Evolutionary conservation across 2,329 filamentous ascomycete genomes (phyloP).

Genomic region (Cephalotrichum gorgonifer): DNA sequence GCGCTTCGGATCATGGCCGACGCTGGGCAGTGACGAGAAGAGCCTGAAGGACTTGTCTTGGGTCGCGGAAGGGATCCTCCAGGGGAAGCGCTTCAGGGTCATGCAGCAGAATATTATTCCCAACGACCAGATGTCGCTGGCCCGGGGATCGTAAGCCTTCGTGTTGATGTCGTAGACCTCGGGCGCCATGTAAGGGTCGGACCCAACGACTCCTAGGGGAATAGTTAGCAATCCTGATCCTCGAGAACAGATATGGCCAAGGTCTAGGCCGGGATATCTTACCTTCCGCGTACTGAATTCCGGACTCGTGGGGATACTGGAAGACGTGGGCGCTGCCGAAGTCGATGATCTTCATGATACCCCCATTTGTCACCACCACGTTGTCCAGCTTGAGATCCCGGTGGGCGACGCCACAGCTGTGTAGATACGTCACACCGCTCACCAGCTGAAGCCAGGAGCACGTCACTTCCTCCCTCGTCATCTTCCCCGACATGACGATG

Average conservation of each 20-base stretch:
- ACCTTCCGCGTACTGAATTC: conserved; percentile 74
- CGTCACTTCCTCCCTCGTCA: conserved; percentile 81
- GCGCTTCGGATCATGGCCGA: conserved; percentile 52
- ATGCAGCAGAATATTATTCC: conserved; percentile 99
- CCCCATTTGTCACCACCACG: conserved; percentile 89
- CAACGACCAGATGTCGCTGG: conserved; percentile 94
- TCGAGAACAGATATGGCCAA: too few relatives aligned
- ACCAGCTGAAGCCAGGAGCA: conserved; percentile 92
- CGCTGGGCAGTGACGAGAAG: conserved; percentile 77
- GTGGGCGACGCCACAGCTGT: conserved; percentile 90
- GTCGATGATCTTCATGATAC: conserved; percentile 99
- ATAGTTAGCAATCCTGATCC: not conserved
- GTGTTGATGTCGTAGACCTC: conserved; percentile 76
- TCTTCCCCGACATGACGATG: conserved; percentile 97
- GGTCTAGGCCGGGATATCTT: conserved; percentile 20
- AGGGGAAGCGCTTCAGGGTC: conserved; percentile 88
- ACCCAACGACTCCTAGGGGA: conserved; percentile 53
- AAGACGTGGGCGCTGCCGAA: conserved; percentile 97
- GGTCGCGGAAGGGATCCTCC: conserved; percentile 85
- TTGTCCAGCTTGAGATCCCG: conserved; percentile 95
- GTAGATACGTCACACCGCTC: conserved; percentile 86
- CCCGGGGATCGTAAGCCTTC: conserved; percentile 84
- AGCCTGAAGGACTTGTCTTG: conserved; percentile 86
- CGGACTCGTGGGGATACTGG: conserved; percentile 91
- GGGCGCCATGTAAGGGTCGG: conserved; percentile 91